Evolutionary conservation across 192 early-diverging fungal species (phyloP).

Genomic region (Chytriomyces confervae): DNA sequence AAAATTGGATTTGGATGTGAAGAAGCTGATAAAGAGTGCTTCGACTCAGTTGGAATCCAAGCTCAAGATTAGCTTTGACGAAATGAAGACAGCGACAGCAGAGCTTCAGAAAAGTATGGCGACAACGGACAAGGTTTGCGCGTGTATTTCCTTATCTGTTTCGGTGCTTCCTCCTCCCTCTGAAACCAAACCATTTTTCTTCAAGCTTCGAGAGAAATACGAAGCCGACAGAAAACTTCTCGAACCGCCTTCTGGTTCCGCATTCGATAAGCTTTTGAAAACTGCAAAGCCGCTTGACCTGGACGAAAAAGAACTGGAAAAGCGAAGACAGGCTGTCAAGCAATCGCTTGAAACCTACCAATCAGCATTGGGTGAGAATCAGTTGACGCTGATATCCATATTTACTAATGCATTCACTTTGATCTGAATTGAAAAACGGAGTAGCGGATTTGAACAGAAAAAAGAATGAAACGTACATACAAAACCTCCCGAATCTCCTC

Average conservation of each 20-base stretch:
- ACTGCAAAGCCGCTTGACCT: constrained; percentile 37
- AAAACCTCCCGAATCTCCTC: constrained; percentile 8
- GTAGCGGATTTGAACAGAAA: neutral
- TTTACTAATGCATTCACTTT: neutral
- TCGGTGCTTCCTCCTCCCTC: neutral
- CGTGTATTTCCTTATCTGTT: neutral
- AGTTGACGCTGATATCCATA: too few species aligned
- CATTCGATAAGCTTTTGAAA: constrained; percentile 40
- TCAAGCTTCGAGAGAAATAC: constrained; percentile 35
- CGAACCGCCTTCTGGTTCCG: constrained; percentile 30
- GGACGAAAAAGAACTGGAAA: neutral
- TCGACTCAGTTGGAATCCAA: constrained; percentile 41
- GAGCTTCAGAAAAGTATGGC: constrained; percentile 42
- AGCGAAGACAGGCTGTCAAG: neutral
- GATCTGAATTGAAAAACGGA: neutral
- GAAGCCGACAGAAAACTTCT: constrained; percentile 45
- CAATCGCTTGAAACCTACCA: neutral
- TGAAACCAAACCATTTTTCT: neutral
- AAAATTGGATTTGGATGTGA: constrained; percentile 44
- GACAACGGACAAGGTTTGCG: constrained; percentile 37
- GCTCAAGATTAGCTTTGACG: constrained; percentile 45
- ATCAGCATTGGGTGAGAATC: neutral
- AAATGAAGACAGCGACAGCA: constrained; percentile 34
- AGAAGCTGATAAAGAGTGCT: constrained; percentile 41
- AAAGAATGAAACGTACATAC: neutral